Base-by-base conservation (phyloP, 495 filamentous ascomycete genomes). In the Chaetomium fimeti region DNA sequence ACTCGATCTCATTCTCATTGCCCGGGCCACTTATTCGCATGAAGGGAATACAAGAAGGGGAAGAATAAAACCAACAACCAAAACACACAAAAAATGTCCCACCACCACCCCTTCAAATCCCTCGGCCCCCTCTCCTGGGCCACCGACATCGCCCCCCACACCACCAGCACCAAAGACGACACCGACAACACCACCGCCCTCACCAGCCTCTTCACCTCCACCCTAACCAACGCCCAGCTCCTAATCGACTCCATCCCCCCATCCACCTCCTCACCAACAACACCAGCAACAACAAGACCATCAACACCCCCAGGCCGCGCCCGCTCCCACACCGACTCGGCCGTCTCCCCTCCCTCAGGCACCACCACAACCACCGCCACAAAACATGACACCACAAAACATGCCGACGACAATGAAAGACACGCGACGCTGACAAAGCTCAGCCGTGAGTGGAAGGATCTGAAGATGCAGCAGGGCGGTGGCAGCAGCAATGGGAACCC, bases 401-500 rank as follows among this genome's bases (percentile, higher is more conserved):
- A 28, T 38, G 22, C 16, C 9, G 1, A 15, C 3, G 29, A 54
- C 11, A 53, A 4, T 0, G 20, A 42, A 18, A 38, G 56, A 8
- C 54, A 55, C 32, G 60, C 59, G 22, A 57, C 51, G 3, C 62
- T 71, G 11, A 48, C 53, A 9, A 61, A 73, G n/a, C 72, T 96
- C 11, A 88, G 87, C 57, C 88, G 89, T 60, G 83, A 90, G 80
- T 98, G 93, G 93, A 96, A 94, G 69, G 89, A 90, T 12, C 75
- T 91, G 66, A 95, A 92, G 73, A 68, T 92, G 57, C 36, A 8
- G 22, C 81, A 75, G 32, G 69, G 81, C 0, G 86, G 68, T 3
- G 51, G 42, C 12, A n/a, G n/a, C n/a, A n/a, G n/a, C n/a, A n/a
- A n/a, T n/a, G 88, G 93, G 8, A 96, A 94, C 68, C 91, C 91